Percentiles rank a stretch among this genome's conserved stretches.
phyloP scores from a whole-genome alignment of 2,329 filamentous ascomycete species.

The Colletotrichum sp. region DNA sequence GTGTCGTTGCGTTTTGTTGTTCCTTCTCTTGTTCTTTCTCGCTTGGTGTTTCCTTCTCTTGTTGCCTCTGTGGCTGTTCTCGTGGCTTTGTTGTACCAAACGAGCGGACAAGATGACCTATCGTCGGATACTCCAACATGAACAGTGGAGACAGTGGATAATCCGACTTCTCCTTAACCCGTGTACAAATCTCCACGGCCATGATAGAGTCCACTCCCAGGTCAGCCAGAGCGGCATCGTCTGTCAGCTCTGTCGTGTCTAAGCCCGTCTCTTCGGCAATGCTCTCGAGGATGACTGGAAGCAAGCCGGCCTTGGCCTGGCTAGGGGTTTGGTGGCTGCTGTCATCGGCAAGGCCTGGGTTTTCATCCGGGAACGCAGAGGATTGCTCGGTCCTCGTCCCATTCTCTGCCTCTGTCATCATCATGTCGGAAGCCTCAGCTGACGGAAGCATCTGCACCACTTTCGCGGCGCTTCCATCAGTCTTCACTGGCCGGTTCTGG shows the following conservation, averaged over 20 bases:
- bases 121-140: neutral
- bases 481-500: neutral
- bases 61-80: neutral
- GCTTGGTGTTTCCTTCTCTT: neutral
- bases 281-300: neutral
- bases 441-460: fast-evolving
- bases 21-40: neutral
- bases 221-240: neutral
- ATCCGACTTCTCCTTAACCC: neutral
- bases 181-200: neutral
- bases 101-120: neutral
- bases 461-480: neutral
- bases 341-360: neutral
- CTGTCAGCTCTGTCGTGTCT: neutral
- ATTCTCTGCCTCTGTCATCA: neutral
- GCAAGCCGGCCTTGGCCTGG: neutral
- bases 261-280: neutral
- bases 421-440: fast-evolving
- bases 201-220: neutral
- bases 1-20: neutral
- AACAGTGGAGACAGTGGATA: neutral
- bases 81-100: neutral
- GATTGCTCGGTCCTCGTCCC: neutral
- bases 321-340: neutral
- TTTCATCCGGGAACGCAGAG: neutral